Conservation (phyloP, 345 rosid species). For the Salix udensis region DNA sequence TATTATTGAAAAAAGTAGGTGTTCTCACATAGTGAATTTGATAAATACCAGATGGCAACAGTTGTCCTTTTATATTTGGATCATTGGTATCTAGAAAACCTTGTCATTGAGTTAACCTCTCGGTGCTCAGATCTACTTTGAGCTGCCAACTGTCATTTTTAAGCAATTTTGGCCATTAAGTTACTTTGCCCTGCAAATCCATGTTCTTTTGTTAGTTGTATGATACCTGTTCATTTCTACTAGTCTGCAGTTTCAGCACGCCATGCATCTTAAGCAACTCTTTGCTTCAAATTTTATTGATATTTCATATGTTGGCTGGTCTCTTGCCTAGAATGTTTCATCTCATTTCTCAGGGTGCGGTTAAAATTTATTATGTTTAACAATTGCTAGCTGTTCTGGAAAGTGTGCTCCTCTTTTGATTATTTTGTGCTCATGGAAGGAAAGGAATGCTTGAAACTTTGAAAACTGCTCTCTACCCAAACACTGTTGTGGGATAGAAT, state of each 20-base stretch:
- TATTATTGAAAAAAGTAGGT: not conserved
- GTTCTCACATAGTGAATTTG: not conserved
- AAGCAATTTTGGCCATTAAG: not conserved
- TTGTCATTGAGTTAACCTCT: not conserved
- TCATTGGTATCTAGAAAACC: not conserved
- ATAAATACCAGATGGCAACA: not conserved
- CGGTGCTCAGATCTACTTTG: not conserved
- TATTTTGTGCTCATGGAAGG: not conserved
- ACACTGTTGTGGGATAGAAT: not conserved
- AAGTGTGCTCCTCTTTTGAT: not conserved
- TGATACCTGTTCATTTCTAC: no score
- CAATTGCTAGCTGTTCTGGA: not conserved
- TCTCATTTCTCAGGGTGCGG: not conserved
- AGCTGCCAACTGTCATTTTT: not conserved
- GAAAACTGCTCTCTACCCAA: not conserved
- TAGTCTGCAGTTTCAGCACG: not conserved
- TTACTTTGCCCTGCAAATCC: not conserved
- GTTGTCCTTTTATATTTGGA: not conserved
- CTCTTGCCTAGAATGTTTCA: not conserved
- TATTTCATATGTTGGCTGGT: not conserved
- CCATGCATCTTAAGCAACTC: not conserved
- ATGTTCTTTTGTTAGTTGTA: not conserved
- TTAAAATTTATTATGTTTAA: not conserved
- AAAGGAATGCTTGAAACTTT: not conserved
- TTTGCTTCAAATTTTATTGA: not conserved